phyloP scores from a whole-genome alignment of 257 asterid genomes.

The Solanum boliviense region DNA sequence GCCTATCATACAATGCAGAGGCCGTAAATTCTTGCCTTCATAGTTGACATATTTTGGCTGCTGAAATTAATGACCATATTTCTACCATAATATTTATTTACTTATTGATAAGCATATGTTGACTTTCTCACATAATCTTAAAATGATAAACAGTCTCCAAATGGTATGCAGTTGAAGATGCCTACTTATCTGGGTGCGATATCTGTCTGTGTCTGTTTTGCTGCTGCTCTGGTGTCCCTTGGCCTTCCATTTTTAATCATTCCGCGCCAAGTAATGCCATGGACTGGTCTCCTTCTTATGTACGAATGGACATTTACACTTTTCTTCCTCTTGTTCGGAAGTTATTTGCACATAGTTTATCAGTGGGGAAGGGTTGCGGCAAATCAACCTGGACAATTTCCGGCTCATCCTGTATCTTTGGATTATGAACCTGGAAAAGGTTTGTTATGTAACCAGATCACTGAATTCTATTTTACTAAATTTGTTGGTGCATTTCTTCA shows the following conservation, averaged over 20 bases:
- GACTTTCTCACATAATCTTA: conserved; percentile 1
- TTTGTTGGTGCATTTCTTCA: background rate
- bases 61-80: background rate
- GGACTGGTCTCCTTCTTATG: conserved; percentile 92
- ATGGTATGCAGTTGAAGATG: conserved; percentile 49
- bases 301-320: conserved; percentile 89
- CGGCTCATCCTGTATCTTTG: conserved; percentile 32
- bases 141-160: conserved; percentile 40
- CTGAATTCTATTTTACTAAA: background rate
- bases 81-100: background rate
- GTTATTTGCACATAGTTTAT: conserved; percentile 51
- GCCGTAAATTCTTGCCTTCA: background rate
- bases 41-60: background rate
- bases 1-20: background rate
- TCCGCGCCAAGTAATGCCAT: conserved; percentile 88
- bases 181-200: conserved; percentile 58
- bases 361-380: conserved; percentile 66
- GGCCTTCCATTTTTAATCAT: conserved; percentile 59
- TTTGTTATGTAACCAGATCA: conserved; percentile 7
- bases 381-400: conserved; percentile 29
- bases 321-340: conserved; percentile 64
- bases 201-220: conserved; percentile 47
- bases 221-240: conserved; percentile 59
- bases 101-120: background rate
- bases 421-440: conserved; percentile 87